Evolutionary conservation across 306 rosid species (phyloP), one percentile per base, ranked within the genome.

Genomic region (Biancaea sappan): DNA sequence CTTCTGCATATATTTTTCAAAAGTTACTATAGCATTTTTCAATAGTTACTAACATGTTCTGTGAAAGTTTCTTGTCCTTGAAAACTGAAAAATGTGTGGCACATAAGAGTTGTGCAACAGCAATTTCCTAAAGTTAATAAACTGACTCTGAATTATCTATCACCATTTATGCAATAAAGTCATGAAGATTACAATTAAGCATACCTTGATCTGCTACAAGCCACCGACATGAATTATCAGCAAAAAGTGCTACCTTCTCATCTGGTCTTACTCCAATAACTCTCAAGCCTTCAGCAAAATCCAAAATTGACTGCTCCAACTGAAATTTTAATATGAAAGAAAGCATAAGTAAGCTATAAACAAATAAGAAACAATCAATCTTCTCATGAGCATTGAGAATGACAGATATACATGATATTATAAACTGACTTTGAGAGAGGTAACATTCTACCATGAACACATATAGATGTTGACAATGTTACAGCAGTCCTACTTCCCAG

Each of bases 161-260:
- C 40, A 24, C 1, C 34, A 50, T 35, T 59, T 14, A 15, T 32
- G 76, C 50, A 58, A 52, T 37, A 57, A 75, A 28, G 32, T 56
- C 14, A 70, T 43, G 46, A 74, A 59, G 47, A 52, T 59, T 24
- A 59, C 62, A 46, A 67, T 63, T 50, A 25, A 51, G 44, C 79
- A 35, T 78, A 94, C 98, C 98, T 79, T 94, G 98, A 87, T 94
- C 98, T 29, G 95, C 90, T 48, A 94, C 84, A 75, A 94, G 96
- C 97, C 97, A 94, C 34, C 96, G 90, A 22, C 91, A 89, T 37
- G 97, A 94, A 79, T 94, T 94, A 78, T 94, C 97, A 59, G 98
- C 96, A 81, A 89, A 94, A 71, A 94, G 93, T 2, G 95, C 93
- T 81, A 94, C 25, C 72, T 94, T 94, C 76, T 94, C 96, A 69